Evolutionary conservation across 2,329 filamentous ascomycete species (phyloP), one percentile per base, ranked within the genome.

Genomic region (Fusarium stilboides): DNA sequence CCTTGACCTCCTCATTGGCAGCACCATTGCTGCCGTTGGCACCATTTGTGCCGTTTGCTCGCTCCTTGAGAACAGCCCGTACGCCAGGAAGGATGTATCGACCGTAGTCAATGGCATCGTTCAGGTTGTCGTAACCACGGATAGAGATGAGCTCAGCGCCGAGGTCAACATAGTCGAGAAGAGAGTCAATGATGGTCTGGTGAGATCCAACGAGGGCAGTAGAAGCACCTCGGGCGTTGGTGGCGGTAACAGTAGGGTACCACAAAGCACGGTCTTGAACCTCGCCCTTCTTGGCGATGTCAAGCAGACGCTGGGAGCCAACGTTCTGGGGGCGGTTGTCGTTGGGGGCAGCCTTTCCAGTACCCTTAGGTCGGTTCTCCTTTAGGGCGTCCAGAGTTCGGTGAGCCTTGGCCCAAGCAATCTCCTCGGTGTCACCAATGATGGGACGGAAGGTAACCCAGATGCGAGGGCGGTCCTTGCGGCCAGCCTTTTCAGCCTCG

Each of bases 391-490:
- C 86, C 1, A 89, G 81, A 0, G 84, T 89, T 26, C 80, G 80
- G 74, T 89, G 82, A 5, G 88, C 88, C 77, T 89, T 89, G 5
- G 80, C 81, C 88, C 88, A 90, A 1, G 88, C 88, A 8, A 89
- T 80, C 20, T 89, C 87, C 15, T 89, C 87, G 0, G 87, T 89
- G 77, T 89, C 87, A 1, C 87, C 87, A 0, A 84, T 70, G 61
- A 90, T 89, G 5, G 88, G 88, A 4, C 88, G 82, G 82, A 89
- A 89, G 0, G 88, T 89, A 2, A 90, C 88, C 88, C 88, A 90
- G 71, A 90, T 89, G 6, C 86, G 79, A 8, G 88, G 88, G 0
- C 83, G 78, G 65, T 89, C 87, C 33, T 72, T 65, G 3, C 88
- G 83, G 1, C 87, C 87, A 3, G 87, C 87, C 66, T 85, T 85